Conservation (phyloP, 2,329 filamentous ascomycete genomes). For the Ophidiomyces ophidiicola region DNA sequence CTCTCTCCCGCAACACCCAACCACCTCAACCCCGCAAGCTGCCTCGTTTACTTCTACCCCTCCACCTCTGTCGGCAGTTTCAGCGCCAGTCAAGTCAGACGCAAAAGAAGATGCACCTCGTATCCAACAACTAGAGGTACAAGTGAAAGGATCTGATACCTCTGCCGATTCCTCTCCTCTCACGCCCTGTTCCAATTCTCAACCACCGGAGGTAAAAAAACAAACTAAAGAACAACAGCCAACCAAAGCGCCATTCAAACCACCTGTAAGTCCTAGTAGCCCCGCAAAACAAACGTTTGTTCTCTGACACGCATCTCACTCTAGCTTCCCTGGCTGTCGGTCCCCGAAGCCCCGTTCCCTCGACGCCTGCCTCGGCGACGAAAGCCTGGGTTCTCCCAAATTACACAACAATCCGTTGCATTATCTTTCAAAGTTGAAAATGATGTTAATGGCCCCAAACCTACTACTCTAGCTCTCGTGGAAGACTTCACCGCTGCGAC, state of each 20-base stretch:
- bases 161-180: constrained; percentile 14
- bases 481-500: constrained; percentile 40
- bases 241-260: constrained; percentile 17
- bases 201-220: constrained; percentile 17
- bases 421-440: constrained; percentile 38
- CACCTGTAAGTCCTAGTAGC: constrained; percentile 19
- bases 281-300: background rate
- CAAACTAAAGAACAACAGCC: constrained; percentile 14
- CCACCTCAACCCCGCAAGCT: constrained; percentile 28
- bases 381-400: constrained; percentile 26
- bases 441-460: constrained; percentile 18
- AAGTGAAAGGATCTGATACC: constrained; percentile 17
- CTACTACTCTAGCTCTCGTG: constrained; percentile 8
- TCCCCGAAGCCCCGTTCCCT: constrained; percentile 44
- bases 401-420: constrained; percentile 31
- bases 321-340: constrained; percentile 50
- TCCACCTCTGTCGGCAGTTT: constrained; percentile 20
- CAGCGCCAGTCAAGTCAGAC: constrained; percentile 21
- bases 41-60: constrained; percentile 24
- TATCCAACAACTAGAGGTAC: constrained; percentile 18
- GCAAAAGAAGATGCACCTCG: constrained; percentile 22
- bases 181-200: background rate
- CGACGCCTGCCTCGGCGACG: constrained; percentile 38
- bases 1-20: constrained; percentile 21
- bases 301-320: constrained; percentile 5